phyloP scores from a whole-genome alignment of 805 yeast species.

The Candida argentea region DNA sequence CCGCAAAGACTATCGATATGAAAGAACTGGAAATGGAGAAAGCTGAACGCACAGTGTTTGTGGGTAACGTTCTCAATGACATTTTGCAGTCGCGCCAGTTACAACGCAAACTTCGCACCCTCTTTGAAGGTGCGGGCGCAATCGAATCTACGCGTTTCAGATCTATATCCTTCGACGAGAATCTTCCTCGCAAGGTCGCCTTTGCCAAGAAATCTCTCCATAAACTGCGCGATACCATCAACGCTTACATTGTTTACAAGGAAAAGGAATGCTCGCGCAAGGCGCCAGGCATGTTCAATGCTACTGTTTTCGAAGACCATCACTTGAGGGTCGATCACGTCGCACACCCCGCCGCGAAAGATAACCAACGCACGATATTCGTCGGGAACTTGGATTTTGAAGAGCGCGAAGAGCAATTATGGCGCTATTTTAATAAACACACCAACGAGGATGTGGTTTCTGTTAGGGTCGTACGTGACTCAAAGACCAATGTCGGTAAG shows the following conservation, averaged over 20 bases:
- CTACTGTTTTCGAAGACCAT: conserved; percentile 51
- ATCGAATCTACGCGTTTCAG: conserved; percentile 81
- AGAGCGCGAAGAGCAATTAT: conserved; percentile 80
- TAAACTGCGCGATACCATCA: conserved; percentile 66
- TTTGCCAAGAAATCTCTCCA: conserved; percentile 73
- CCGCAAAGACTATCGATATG: conserved; percentile 45
- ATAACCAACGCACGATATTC: conserved; percentile 73
- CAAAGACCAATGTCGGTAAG: conserved; percentile 91
- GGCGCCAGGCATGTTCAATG: conserved; percentile 48
- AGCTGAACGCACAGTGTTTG: conserved; percentile 77
- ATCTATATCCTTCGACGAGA: conserved; percentile 81
- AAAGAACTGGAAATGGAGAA: conserved; percentile 67
- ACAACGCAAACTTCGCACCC: conserved; percentile 54
- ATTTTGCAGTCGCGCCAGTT: conserved; percentile 55
- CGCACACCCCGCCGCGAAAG: conserved; percentile 84
- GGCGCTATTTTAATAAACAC: conserved; percentile 60
- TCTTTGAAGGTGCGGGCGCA: conserved; percentile 43
- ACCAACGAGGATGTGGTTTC: conserved; percentile 55
- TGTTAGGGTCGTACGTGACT: conserved; percentile 84
- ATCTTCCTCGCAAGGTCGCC: conserved; percentile 87
- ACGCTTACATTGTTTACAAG: conserved; percentile 79
- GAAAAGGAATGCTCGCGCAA: conserved; percentile 39
- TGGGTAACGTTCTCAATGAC: conserved; percentile 68
- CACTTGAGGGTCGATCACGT: conserved; percentile 89
- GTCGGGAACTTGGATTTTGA: conserved; percentile 93